A percentile compares a stretch with the other conserved stretches of the same genome.
These are phyloP conservation scores for Neurospora sp. DNA, from an alignment of 495 filamentous ascomycete species.

Conservation along the genomic window DNA sequence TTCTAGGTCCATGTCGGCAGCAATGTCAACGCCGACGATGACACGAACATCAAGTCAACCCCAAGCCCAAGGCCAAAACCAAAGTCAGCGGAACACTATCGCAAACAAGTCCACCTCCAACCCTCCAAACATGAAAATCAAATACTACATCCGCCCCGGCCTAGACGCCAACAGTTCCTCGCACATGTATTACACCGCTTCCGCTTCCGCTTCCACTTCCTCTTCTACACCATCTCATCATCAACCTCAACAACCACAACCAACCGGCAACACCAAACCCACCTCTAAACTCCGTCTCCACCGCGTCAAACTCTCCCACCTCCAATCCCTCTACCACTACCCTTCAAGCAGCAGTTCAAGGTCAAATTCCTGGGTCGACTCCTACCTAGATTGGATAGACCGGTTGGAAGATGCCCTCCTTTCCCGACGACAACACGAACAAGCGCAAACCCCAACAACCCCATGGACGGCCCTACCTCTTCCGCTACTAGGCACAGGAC, in stretches of 20 bases:
- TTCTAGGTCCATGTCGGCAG: no score
- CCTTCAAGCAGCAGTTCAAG: background rate
- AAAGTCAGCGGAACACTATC: background rate
- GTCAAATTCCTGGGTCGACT: constrained; percentile 5
- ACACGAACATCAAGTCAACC: background rate
- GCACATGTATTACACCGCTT: background rate
- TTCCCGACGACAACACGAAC: background rate
- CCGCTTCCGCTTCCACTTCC: background rate
- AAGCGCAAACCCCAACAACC: background rate
- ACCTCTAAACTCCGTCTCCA: background rate
- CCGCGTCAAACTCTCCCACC: background rate
- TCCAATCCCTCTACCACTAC: background rate
- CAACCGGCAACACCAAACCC: background rate
- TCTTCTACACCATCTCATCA: background rate
- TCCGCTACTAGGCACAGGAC: no score
- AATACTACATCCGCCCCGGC: background rate
- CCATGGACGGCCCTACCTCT: background rate
- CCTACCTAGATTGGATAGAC: constrained; percentile 9
- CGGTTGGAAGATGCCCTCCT: background rate
- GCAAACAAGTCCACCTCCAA: background rate
- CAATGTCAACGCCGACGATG: background rate
- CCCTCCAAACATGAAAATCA: background rate
- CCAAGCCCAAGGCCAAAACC: no score
- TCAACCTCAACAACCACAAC: background rate
- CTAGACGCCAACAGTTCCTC: background rate